Evolutionary conservation across 2,329 filamentous ascomycete genomes (phyloP).

Genomic region (Talaromyces funiculosus): DNA sequence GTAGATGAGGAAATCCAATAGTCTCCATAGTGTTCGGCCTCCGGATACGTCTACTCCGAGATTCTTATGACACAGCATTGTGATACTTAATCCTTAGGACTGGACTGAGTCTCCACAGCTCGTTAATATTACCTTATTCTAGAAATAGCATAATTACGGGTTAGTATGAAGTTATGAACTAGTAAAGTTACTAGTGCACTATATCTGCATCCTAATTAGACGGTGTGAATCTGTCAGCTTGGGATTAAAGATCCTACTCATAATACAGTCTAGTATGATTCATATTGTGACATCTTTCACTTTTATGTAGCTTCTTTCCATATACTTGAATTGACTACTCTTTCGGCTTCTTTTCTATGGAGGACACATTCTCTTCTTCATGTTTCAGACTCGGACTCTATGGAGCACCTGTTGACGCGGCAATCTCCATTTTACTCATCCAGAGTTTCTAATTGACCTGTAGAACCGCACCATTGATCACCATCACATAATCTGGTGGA

Average conservation of each 20-base stretch:
- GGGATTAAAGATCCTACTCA: background rate
- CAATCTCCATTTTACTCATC: background rate
- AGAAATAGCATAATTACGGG: background rate
- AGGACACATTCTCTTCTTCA: background rate
- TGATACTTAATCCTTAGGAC: background rate
- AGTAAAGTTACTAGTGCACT: too few species aligned
- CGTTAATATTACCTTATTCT: background rate
- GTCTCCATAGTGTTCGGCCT: background rate
- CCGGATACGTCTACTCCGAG: background rate
- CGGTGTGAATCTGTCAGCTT: background rate
- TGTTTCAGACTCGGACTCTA: constrained; percentile 1
- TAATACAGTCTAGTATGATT: background rate
- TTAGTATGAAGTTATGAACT: background rate
- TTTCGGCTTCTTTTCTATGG: background rate
- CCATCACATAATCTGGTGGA: background rate
- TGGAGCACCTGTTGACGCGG: background rate
- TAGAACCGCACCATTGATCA: background rate
- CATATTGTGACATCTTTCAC: background rate
- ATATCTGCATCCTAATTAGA: too few species aligned
- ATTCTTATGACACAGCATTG: background rate
- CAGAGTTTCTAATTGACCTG: background rate
- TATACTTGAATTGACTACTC: background rate
- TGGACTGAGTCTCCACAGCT: background rate
- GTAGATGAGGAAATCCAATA: background rate
- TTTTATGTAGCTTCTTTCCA: background rate